Evolutionary conservation across 768 basidiomycete genomes (phyloP), one percentile per base, ranked within the genome.

Genomic region (Exidia glandulosa): DNA sequence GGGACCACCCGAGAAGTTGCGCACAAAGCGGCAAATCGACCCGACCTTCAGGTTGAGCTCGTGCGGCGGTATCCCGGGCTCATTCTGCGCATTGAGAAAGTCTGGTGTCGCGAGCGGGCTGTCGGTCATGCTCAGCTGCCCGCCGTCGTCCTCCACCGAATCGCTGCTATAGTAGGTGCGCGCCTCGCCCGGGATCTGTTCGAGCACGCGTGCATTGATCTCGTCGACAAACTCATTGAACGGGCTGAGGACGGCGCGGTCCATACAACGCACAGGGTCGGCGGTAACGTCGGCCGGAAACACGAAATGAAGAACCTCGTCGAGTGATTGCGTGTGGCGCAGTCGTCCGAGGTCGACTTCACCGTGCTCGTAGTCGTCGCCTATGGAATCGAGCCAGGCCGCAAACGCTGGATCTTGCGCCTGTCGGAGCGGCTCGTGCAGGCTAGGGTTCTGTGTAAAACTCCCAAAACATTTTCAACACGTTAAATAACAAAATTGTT

Each of bases 211-310:
- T 4, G 63, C 56, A 61, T 77, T 77, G 65, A 71, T 76, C 2
- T 55, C 58, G 45, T 75, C 71, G 12, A 76, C 71, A 47, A 74
- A 70, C 0, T 45, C 36, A 59, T 76, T 76, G 6, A 70, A 73
- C 10, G 75, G 75, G 0, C 73, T 71, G 14, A 78, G 70, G 61
- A 78, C 73, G 0, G 71, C 65, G 7, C 71, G 69, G 34, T 60
- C 57, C 7, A 72, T 60, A 52, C 73, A 73, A 0, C 29, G 34
- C 0, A 56, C 23, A 9, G 36, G 36, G 19, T 37, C 36, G 9
- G 36, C 19, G 9, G 36, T 19, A 19, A 37, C 36, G 36, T 37
- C 36, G 9, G 19, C 10, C 19, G 36, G 36, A 37, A 10, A 37
- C 19, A 37, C 36, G 19, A 37, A 37, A 9, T 37, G 10, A 9